These are phyloP conservation scores for Podospora conica DNA, from an alignment of 495 filamentous ascomycete genomes.

Conservation along the genomic window DNA sequence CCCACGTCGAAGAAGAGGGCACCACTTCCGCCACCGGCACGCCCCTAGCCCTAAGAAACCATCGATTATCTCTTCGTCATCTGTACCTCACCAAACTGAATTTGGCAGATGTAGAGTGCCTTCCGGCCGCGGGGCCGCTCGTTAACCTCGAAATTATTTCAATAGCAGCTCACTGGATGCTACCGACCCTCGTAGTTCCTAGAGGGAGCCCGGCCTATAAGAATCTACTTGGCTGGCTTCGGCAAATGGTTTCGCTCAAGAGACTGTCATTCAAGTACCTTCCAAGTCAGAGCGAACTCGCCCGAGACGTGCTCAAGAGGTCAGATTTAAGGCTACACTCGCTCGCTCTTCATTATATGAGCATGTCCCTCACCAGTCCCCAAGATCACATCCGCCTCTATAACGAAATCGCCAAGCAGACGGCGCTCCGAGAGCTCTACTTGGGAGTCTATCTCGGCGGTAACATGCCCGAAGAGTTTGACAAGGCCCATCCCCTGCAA, in stretches of 20 bases:
- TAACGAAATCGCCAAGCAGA: constrained; percentile 23
- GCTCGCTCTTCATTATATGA: no score
- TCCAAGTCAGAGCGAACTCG: no score
- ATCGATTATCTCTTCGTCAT: neutral
- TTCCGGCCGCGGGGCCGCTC: neutral
- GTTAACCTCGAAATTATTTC: neutral
- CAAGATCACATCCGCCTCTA: constrained; percentile 14
- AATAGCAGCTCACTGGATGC: neutral
- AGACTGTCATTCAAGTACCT: constrained; percentile 7
- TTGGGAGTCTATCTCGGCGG: constrained; percentile 45
- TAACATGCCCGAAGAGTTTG: constrained; percentile 36
- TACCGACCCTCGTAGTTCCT: neutral
- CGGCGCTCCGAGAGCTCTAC: constrained; percentile 12
- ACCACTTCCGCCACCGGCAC: no score
- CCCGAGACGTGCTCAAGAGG: no score
- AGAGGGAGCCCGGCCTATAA: neutral
- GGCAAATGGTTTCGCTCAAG: neutral
- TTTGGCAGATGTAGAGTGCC: neutral
- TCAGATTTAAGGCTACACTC: no score
- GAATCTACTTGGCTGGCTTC: neutral
- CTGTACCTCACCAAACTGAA: neutral
- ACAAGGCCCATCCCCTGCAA: neutral
- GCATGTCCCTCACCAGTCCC: no score
- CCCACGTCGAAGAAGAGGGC: no score
- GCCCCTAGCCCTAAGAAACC: neutral